Conservation (phyloP, 73 alveolate species). For the Tetrahymena borealis region DNA sequence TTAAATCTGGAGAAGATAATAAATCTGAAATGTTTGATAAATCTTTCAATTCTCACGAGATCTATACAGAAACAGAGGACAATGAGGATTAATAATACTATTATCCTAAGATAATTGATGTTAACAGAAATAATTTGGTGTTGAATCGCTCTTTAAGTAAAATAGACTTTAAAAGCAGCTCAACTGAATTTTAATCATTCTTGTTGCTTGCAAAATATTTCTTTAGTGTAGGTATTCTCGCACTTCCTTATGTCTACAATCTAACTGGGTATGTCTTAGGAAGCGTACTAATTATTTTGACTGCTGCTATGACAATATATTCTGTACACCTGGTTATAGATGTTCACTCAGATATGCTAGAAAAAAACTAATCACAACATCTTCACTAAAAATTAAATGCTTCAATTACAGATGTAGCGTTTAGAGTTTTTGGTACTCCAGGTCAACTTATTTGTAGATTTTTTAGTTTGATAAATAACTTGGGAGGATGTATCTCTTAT, state of each 20-base stretch:
- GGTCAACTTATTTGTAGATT: not conserved
- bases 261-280: not conserved
- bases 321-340: not conserved
- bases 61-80: not conserved
- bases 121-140: not conserved
- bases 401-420: not conserved
- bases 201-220: not conserved
- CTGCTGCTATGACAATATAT: not conserved
- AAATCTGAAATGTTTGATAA: not conserved
- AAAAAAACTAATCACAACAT: not conserved
- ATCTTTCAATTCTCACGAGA: not conserved
- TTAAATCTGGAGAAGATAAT: not conserved
- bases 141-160: not conserved
- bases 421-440: not conserved
- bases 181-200: not conserved
- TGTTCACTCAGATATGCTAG: not conserved
- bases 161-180: not conserved
- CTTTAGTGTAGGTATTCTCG: not conserved
- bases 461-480: not conserved
- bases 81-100: not conserved
- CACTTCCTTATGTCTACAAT: not conserved
- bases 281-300: not conserved
- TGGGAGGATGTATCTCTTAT: not conserved
- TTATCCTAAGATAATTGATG: not conserved
- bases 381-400: not conserved